These are phyloP conservation scores for Boletus subparvulus DNA, from an alignment of 768 basidiomycete genomes.

Conservation along the genomic window DNA sequence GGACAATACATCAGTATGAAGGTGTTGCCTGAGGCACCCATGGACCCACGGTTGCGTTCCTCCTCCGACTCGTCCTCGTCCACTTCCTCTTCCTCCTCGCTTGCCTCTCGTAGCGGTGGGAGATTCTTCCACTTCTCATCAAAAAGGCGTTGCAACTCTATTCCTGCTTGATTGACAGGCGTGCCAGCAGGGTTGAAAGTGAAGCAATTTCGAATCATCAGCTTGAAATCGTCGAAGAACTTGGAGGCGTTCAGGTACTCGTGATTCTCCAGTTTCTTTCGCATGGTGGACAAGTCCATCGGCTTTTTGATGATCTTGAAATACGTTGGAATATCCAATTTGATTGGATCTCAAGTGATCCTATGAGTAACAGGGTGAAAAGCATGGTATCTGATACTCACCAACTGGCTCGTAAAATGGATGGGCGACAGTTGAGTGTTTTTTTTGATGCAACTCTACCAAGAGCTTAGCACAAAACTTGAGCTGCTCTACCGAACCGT, in stretches of 20 bases:
- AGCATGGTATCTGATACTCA: slow-evolving; percentile 41
- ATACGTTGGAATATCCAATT: slow-evolving; percentile 81
- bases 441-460: slow-evolving; percentile 74
- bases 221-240: slow-evolving; percentile 88
- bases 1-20: slow-evolving; percentile 11
- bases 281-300: slow-evolving; percentile 93
- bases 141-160: slow-evolving; percentile 82
- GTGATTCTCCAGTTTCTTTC: slow-evolving; percentile 73
- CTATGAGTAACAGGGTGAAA: not conserved
- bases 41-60: slow-evolving; percentile 60
- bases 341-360: slow-evolving; percentile 60
- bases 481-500: slow-evolving; percentile 78
- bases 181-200: slow-evolving; percentile 88
- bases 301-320: slow-evolving; percentile 88
- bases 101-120: slow-evolving; percentile 56
- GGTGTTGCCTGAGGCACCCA: not conserved
- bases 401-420: slow-evolving; percentile 96
- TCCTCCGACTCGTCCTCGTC: slow-evolving; percentile 65
- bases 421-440: slow-evolving; percentile 65
- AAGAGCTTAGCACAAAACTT: slow-evolving; percentile 78
- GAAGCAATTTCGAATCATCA: slow-evolving; percentile 94
- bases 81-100: slow-evolving; percentile 64
- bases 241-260: slow-evolving; percentile 77
- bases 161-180: slow-evolving; percentile 82
- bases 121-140: slow-evolving; percentile 88